Evolutionary conservation across 2,329 filamentous ascomycete genomes (phyloP).

Genomic region (Drechslerella stenobrocha): DNA sequence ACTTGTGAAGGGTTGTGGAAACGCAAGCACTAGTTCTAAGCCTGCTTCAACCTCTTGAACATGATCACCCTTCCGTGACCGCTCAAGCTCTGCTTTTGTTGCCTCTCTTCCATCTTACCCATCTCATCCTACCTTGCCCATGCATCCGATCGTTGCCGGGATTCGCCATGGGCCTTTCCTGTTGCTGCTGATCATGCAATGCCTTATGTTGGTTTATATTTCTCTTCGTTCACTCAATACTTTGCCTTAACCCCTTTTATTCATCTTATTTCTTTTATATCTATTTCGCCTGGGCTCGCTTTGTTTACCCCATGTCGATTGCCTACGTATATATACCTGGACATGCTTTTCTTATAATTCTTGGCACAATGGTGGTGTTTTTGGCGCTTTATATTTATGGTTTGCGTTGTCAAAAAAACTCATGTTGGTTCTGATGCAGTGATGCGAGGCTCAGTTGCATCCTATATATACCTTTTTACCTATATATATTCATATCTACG

Average conservation of each 20-base stretch:
- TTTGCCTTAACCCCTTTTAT: not conserved
- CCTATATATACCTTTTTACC: not conserved
- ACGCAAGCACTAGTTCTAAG: slow-evolving; percentile 47
- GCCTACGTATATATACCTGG: slow-evolving; percentile 20
- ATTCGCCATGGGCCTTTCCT: not conserved
- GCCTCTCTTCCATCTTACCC: slow-evolving; percentile 7
- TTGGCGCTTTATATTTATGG: slow-evolving; percentile 14
- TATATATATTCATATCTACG: not conserved
- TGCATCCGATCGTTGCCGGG: not conserved
- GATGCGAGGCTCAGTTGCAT: not conserved
- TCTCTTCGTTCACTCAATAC: slow-evolving; percentile 11
- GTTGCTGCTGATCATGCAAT: slow-evolving; percentile 10
- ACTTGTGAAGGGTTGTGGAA: slow-evolving; percentile 68
- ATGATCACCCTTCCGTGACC: not conserved
- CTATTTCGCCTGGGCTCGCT: not conserved
- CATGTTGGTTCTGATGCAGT: slow-evolving; percentile 7
- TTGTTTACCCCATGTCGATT: slow-evolving; percentile 8
- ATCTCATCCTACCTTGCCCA: no score
- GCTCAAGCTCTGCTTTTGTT: slow-evolving; percentile 7
- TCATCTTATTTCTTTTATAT: not conserved
- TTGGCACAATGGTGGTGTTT: slow-evolving; percentile 44
- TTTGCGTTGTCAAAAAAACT: slow-evolving; percentile 13
- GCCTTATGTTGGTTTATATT: slow-evolving; percentile 13
- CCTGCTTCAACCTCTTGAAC: slow-evolving; percentile 40
- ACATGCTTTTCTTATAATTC: slow-evolving; percentile 13